phyloP scores from a whole-genome alignment of 192 early-diverging fungal species.

The Rhizophagus clarus region DNA sequence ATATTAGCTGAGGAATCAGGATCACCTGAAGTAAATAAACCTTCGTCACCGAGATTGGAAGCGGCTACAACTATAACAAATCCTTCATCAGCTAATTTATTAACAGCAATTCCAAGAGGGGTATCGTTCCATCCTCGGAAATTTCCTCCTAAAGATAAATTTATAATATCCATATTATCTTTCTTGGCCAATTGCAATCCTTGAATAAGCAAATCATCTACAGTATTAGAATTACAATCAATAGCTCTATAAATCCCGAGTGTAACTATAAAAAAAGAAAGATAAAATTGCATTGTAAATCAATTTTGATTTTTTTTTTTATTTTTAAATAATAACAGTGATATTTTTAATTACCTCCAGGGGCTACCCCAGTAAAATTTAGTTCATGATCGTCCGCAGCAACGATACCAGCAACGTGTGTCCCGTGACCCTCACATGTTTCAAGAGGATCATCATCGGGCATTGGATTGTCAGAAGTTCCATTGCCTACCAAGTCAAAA shows the following conservation, averaged over 20 bases:
- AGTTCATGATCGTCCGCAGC: conserved; percentile 59
- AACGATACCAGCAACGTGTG: conserved; percentile 72
- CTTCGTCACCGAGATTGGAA: conserved; percentile 68
- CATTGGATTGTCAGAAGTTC: conserved; percentile 36
- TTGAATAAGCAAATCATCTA: conserved; percentile 74
- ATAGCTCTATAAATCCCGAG: conserved; percentile 83
- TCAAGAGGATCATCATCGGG: conserved; percentile 60
- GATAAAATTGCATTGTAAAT: background rate
- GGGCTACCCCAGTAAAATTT: conserved; percentile 78
- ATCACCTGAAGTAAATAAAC: conserved; percentile 59
- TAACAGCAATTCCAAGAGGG: conserved; percentile 59
- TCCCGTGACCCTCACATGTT: conserved; percentile 67
- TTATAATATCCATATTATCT: conserved; percentile 82
- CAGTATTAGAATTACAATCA: conserved; percentile 70
- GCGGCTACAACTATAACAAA: conserved; percentile 59
- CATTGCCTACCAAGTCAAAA: conserved; percentile 63
- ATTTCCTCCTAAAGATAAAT: conserved; percentile 78
- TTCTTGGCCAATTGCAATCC: conserved; percentile 71
- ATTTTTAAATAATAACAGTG: no score
- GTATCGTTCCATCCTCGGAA: conserved; percentile 60
- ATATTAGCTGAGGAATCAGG: conserved; percentile 59
- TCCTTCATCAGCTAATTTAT: conserved; percentile 48
- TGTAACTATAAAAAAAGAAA: conserved; percentile 40
- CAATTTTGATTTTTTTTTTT: no score
- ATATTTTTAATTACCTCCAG: conserved; percentile 72